Conservation (phyloP, 106 monocot genomes). For the Chionographis japonica region DNA sequence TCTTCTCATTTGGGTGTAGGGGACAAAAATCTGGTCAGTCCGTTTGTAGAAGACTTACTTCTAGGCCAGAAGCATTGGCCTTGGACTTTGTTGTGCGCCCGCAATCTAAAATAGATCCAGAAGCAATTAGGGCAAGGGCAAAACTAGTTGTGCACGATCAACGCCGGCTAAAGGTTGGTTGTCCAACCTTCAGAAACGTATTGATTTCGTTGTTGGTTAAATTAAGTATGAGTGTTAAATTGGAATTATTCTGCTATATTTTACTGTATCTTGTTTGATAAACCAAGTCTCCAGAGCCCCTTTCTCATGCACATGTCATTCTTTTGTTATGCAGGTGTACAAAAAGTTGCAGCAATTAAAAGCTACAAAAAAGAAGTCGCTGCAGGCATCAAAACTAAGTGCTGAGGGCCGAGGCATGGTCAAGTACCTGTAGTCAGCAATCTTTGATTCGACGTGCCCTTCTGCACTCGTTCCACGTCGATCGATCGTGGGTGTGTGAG, state of each 20-base stretch:
- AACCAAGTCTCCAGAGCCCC: too few species aligned
- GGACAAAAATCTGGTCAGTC: conserved; percentile 63
- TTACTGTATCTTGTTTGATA: too few species aligned
- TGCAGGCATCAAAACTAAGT: conserved; percentile 89
- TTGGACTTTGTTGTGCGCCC: conserved; percentile 90
- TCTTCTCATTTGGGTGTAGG: conserved; percentile 21
- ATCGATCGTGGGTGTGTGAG: too few species aligned
- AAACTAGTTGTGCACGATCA: conserved; percentile 73
- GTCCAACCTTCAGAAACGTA: background rate
- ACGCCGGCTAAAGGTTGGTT: conserved; percentile 71
- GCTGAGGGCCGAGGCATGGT: conserved; percentile 93
- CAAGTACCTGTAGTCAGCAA: conserved; percentile 55
- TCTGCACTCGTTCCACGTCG: too few species aligned
- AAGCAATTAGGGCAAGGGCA: conserved; percentile 76
- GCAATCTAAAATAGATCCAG: conserved; percentile 91
- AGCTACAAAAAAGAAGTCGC: conserved; percentile 86
- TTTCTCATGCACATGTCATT: background rate
- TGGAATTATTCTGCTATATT: too few species aligned
- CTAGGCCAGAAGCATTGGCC: conserved; percentile 83
- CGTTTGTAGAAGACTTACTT: conserved; percentile 78
- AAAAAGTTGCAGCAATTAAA: conserved; percentile 90
- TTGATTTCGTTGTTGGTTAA: too few species aligned
- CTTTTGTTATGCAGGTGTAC: conserved; percentile 60
- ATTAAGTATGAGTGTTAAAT: too few species aligned
- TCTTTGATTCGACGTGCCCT: too few species aligned